Base-by-base conservation (phyloP, 2,329 filamentous ascomycete genomes). In the Cryphonectria naterciae region DNA sequence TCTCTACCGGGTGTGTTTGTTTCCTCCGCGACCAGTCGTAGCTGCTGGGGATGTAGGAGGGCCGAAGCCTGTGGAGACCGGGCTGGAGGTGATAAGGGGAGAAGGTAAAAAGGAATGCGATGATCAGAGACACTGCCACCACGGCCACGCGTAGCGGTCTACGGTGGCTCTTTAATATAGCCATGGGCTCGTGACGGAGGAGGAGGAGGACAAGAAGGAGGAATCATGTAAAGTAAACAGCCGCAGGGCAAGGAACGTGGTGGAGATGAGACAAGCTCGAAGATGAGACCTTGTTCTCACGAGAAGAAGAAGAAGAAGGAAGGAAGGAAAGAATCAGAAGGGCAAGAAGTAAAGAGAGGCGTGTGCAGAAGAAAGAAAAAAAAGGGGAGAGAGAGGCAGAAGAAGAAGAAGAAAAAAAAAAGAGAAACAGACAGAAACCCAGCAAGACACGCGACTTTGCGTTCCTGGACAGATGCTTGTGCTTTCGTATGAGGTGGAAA, bases 1-100 rank as follows among this genome's bases (percentile, higher is more conserved):
- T 67, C 0, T 72, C 69, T n/a, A 73, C 68, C 7, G 75, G 76
- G 43, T 77, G 71, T n/a, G 63, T 73, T 61, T 73, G 74, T 4
- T 54, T 67, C 13, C 78, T 75, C 19, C 73, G 68, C 15, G 73
- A 74, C 79, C 79, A 80, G 72, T 80, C 75, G 67, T 76, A 77
- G 65, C 74, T 77, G 72, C 74, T 79, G 32, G 64, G 74, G 19
- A 75, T 68, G 66, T 78, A 78, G 11, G 70, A 74, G 17, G 71
- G 52, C 13, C 32, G 73, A 7, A 62, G 52, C 61, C 65, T 46
- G 22, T 52, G 41, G 25, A 67, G 25, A 39, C 73, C 28, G 32
- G 68, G 68, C 52, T 62, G 49, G 7, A 76, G 68, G 13, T 74
- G 54, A 68, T 74, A 77, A 28, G 68, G 71, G 15, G 71, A 58